Evolutionary conservation across 495 filamentous ascomycete genomes (phyloP), one percentile per base, ranked within the genome.

Genomic region (Penicillium chermesinum): DNA sequence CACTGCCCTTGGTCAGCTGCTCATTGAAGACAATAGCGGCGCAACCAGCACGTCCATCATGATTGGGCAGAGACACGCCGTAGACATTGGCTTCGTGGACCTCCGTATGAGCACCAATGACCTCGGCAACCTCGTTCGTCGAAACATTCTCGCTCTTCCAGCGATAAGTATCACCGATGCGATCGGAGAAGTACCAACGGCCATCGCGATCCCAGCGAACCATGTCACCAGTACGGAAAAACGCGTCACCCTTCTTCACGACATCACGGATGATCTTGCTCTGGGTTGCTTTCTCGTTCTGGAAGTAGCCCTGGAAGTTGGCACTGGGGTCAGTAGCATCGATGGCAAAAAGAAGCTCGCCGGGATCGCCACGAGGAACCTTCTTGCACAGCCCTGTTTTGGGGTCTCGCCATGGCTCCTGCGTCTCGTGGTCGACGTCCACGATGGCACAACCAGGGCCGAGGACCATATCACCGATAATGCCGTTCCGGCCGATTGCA

Each of bases 141-240:
- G 95, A 91, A 2, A 96, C 88, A 46, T 96, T 97, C 68, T 97
- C 91, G 37, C 81, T 83, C 73, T 95, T 96, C 91, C 91, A 97
- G 14, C 91, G 81, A 71, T 88, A 97, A 0, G 91, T 96, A 57
- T 97, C 91, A 42, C 91, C 91, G 32, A 97, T 84, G 9, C 90
- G 85, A 63, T 98, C 93, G 36, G 80, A 78, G 65, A 97, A 97
- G 65, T 77, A 95, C 71, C 84, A 84, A 12, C 85, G 73, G 6
- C 88, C 87, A 48, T 95, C 83, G 1, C 45, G 45, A 49, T 89
- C 86, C 66, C 76, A 79, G 30, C 81, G 76, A 15, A 96, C 64
- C 17, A 96, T 76, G 59, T 97, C 91, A 6, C 91, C 91, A 0
- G 86, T 85, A 0, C 91, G 81, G 75, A 91, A 95, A 64, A 80